Evolutionary conservation across 2,329 filamentous ascomycete genomes (phyloP), one percentile per base, ranked within the genome.

Genomic region (Berkeleyomyces rouxiae): DNA sequence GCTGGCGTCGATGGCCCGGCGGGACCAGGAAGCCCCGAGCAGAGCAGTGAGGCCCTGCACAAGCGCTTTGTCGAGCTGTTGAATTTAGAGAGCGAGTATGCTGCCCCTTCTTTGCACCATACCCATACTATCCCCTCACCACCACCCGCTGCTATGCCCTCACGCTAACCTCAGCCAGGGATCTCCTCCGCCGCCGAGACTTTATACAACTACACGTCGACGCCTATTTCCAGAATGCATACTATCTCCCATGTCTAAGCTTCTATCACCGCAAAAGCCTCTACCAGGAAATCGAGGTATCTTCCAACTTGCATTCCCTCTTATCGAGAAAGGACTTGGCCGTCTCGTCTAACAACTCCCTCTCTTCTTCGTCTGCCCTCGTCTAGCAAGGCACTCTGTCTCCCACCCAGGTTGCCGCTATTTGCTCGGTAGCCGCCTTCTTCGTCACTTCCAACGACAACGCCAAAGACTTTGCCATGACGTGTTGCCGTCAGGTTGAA

Each of bases 401-500:
- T 16, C 71, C 72, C 0, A 67, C 71, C 51, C 68, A 71, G 1
- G 74, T 71, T 16, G 72, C 74, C 1, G 72, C 70, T n/a, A 69
- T 76, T 9, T 75, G 74, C 61, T 71, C 74, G 6, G 69, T 75
- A 4, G 70, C 72, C 0, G 70, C 71, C 40, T 69, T 73, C 39
- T 72, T 75, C 49, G 68, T 75, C 40, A 70, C 71, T 43, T 70
- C 73, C 0, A 67, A 70, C 13, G 67, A 70, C 7, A 68, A 68
- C 2, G 70, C 70, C 3, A 69, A 70, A 7, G 72, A 72, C 6
- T 74, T 76, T 63, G 71, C 72, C 4, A 68, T 69, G 58, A 72
- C 69, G 58, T 76, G 74, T 65, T 72, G 70, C 62, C 70, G 72
- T 13, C 68, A 72, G 59, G 71, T 76, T 43, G 74, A 76, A 62